A percentile compares a stretch with the other conserved stretches of the same genome.
Evolutionary conservation across 306 rosid genomes (phyloP).

Genomic region (Ochetophila trinervis): DNA sequence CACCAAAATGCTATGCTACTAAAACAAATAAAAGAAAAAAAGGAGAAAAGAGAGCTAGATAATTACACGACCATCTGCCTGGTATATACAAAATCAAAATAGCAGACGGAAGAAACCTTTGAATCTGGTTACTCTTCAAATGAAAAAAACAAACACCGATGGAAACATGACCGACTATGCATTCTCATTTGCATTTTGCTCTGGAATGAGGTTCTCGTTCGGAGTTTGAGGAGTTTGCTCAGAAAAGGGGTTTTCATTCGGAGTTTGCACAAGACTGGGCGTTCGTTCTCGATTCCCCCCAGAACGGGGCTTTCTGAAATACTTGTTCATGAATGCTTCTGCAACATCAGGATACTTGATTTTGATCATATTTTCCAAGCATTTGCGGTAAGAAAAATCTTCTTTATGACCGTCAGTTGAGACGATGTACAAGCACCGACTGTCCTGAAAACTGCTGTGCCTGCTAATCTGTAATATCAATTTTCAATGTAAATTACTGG

Average conservation of each 20-base stretch:
- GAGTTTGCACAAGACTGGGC: constrained; percentile 21
- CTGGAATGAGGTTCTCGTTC: constrained; percentile 8
- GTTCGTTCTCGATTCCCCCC: constrained; percentile 34
- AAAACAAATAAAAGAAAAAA: not conserved
- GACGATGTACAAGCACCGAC: constrained; percentile 73
- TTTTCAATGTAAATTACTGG: not conserved
- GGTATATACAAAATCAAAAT: constrained; percentile 35
- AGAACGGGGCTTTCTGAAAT: constrained; percentile 46
- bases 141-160: no score
- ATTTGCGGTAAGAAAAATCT: constrained; percentile 79
- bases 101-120: constrained; percentile 18
- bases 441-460: constrained; percentile 66
- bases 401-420: constrained; percentile 60
- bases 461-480: constrained; percentile 55
- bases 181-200: constrained; percentile 28
- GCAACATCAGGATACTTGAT: constrained; percentile 61
- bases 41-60: not conserved
- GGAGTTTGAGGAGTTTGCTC: constrained; percentile 25
- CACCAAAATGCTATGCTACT: not conserved
- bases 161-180: constrained; percentile 8
- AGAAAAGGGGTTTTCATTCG: constrained; percentile 24
- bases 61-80: constrained; percentile 34
- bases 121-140: constrained; percentile 12
- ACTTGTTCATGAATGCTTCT: constrained; percentile 57
- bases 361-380: constrained; percentile 54